Evolutionary conservation across 2,329 filamentous ascomycete species (phyloP).

Genomic region (Fusarium concolor): DNA sequence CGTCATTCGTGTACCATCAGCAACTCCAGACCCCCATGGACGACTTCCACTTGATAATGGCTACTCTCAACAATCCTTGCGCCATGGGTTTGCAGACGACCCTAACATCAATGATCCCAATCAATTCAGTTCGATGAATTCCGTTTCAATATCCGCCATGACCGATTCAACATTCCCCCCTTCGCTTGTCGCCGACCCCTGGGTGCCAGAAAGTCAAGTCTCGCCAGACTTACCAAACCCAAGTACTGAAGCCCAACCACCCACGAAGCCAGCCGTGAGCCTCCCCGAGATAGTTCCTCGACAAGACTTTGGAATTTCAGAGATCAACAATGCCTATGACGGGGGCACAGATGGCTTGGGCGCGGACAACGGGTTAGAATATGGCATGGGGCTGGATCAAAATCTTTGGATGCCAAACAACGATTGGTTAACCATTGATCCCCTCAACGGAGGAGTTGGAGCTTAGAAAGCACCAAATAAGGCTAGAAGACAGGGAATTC

Average conservation of each 20-base stretch:
- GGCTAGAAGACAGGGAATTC: constrained; percentile 9
- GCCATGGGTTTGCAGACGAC: constrained; percentile 45
- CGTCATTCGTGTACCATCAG: constrained; percentile 39
- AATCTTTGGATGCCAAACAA: constrained; percentile 52
- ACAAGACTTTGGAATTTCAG: constrained; percentile 52
- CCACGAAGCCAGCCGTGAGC: constrained; percentile 25
- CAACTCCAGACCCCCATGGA: constrained; percentile 33
- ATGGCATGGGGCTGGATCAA: constrained; percentile 57
- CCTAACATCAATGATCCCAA: constrained; percentile 43
- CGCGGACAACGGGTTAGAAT: constrained; percentile 57
- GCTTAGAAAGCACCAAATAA: constrained; percentile 27
- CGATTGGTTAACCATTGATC: constrained; percentile 51
- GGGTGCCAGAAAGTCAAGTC: constrained; percentile 47
- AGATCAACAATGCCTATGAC: constrained; percentile 64
- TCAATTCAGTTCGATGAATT: constrained; percentile 35
- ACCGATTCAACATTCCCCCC: constrained; percentile 48
- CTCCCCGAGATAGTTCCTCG: constrained; percentile 38
- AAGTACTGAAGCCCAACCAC: constrained; percentile 30
- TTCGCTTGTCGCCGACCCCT: constrained; percentile 48
- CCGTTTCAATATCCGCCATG: constrained; percentile 39
- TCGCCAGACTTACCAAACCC: constrained; percentile 42
- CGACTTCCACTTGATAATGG: constrained; percentile 38
- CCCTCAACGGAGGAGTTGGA: constrained; percentile 49
- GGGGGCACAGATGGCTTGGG: constrained; percentile 61
- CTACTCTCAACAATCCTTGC: constrained; percentile 39